Evolutionary conservation across 2,329 filamentous ascomycete species (phyloP), one percentile per base, ranked within the genome.

Genomic region (Xylariaceae sp.): DNA sequence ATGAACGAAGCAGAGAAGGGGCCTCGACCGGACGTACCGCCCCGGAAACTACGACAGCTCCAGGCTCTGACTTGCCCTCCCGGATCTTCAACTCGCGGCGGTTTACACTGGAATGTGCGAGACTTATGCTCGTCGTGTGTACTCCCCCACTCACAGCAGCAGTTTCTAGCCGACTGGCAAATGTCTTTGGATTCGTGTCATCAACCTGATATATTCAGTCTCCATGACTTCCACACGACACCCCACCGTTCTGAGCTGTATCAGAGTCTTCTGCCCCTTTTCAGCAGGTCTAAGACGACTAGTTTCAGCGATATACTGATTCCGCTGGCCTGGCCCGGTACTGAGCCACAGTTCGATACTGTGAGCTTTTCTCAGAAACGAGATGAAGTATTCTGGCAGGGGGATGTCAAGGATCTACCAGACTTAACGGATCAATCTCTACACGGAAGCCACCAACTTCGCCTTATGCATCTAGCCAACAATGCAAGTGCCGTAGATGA

Each of bases 251-350:
- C 76, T 42, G 72, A 75, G 31, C 72, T 78, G 0, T 71, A 80
- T 1, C 70, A 75, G 40, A 67, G 79, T 14, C 65, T 92, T 4
- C 59, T 83, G 2, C 86, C 86, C 0, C 64, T 92, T 9, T 92
- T 92, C 58, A 83, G 83, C 41, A 71, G 83, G 37, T 80, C 77
- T 31, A 87, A 86, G 47, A 75, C 80, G 2, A 67, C 73, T 28
- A 77, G 78, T 4, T 90, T 84, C 59, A 76, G 72, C 42, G 86
- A 93, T 52, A 84, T 93, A 21, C 58, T 89, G 15, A 81, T 88
- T 33, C 85, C 86, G 0, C 50, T 75, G 64, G 69, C 46, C 57
- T 71, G 33, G 3, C 34, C 42, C 10, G 73, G 75, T 32, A 50
- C 60, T 0, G 68, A 72, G 17, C 65, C 68, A 2, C 59, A 68